Evolutionary conservation across 441 rosid genomes (phyloP).

Genomic region (Euphorbia schlechtendalii): DNA sequence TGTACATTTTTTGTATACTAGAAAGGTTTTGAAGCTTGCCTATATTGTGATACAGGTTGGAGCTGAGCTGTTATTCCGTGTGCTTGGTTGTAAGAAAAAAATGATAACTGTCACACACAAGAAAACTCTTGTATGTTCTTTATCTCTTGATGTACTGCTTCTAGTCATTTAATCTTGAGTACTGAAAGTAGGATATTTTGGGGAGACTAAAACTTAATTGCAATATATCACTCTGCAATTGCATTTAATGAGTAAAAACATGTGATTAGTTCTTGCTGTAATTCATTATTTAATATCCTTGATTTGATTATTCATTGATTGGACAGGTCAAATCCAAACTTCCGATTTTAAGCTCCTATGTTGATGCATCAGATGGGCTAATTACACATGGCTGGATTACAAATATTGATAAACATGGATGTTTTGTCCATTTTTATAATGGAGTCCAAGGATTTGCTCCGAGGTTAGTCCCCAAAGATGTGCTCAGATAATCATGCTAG

Average conservation of each 20-base stretch:
- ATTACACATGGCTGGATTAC: conserved; percentile 97
- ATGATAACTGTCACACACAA: conserved; percentile 95
- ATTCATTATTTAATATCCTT: conserved; percentile 13
- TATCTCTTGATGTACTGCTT: conserved; percentile 8
- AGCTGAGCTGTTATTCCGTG: conserved; percentile 82
- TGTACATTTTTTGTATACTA: conserved; percentile 7
- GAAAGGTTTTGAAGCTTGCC: conserved; percentile 15
- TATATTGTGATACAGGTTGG: conserved; percentile 59
- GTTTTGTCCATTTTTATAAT: conserved; percentile 92
- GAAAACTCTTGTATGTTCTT: conserved; percentile 80
- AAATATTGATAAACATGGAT: conserved; percentile 92
- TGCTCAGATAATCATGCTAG: not conserved
- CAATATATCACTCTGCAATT: not conserved
- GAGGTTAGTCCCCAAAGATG: conserved; percentile 43
- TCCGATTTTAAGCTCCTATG: conserved; percentile 71
- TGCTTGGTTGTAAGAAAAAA: conserved; percentile 97
- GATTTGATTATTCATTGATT: conserved; percentile 18
- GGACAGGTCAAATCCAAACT: conserved; percentile 92
- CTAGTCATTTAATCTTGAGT: conserved; percentile 12
- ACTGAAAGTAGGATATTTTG: not conserved
- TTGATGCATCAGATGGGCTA: conserved; percentile 80
- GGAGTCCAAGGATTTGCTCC: conserved; percentile 98
- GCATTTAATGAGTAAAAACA: not conserved
- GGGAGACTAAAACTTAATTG: not conserved
- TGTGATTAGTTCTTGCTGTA: not conserved